Conservation (phyloP, 2,329 filamentous ascomycete genomes). For the Thielaviopsis populi region DNA sequence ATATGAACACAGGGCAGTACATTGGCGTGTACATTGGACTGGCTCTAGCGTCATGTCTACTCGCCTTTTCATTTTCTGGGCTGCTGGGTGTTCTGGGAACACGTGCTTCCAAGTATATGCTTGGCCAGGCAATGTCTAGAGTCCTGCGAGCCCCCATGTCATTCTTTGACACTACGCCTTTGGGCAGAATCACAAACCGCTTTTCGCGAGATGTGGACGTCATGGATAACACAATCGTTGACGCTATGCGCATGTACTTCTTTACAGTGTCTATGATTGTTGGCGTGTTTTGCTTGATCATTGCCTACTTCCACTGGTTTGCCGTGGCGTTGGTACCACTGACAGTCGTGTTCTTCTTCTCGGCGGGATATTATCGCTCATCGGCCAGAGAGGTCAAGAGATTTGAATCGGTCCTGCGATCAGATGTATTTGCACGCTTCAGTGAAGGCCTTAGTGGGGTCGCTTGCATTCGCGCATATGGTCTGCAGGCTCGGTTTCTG, state of each 20-base stretch:
- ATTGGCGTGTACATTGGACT: constrained; percentile 59
- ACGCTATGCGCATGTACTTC: constrained; percentile 86
- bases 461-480: constrained; percentile 79
- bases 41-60: constrained; percentile 51
- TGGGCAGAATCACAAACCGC: constrained; percentile 89
- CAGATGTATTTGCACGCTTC: constrained; percentile 79
- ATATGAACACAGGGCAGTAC: constrained; percentile 51
- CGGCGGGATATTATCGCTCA: constrained; percentile 74
- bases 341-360: constrained; percentile 62
- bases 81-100: constrained; percentile 67
- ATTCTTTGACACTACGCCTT: constrained; percentile 93
- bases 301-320: constrained; percentile 91
- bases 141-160: constrained; percentile 65
- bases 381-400: constrained; percentile 91
- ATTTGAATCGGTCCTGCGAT: constrained; percentile 78
- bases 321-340: constrained; percentile 47
- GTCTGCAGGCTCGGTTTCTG: constrained; percentile 61
- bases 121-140: constrained; percentile 62
- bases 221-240: constrained; percentile 85
- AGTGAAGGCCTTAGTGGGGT: constrained; percentile 74
- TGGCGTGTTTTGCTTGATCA: constrained; percentile 76
- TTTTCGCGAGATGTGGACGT: constrained; percentile 93
- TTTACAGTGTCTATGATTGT: constrained; percentile 70
- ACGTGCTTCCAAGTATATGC: constrained; percentile 64
- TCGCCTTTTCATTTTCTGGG: constrained; percentile 72